Evolutionary conservation across 495 filamentous ascomycete species (phyloP), one percentile per base, ranked within the genome.

Genomic region (Podospora sp.): DNA sequence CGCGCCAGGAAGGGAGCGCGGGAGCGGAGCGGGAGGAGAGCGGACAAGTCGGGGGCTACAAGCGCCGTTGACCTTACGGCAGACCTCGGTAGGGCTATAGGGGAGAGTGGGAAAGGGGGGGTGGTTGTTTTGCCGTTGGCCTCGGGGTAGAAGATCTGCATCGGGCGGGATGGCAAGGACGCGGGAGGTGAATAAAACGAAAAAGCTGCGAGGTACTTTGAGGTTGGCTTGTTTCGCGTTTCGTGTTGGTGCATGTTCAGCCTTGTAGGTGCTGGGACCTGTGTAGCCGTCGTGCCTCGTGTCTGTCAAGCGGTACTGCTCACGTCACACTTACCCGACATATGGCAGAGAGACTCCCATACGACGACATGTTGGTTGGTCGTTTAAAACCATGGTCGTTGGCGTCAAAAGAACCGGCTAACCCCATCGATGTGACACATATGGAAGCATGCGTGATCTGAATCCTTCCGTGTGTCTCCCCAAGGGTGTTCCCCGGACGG

Each of bases 191-290:
- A 14, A 46, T 16, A 24, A 33, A 59, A n/a, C n/a, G n/a, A 25
- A 36, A 33, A 16, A 29, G 57, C 57, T 59, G 57, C 57, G n/a
- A 33, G 33, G 57, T 59, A 59, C 57, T 59, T 59, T 59, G 40
- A 46, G 40, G 40, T 46, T 46, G 40, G 16, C 40, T n/a, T 46
- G 40, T 46, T 46, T 46, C 40, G 40, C 14, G 16, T 46, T 46
- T 4, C 40, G 9, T 18, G 40, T 46, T 46, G 40, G 40, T 46
- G 40, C 40, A 2, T 46, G 18, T 21, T 59, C 57, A 59, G 57
- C 57, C 57, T 59, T 59, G 57, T 59, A 27, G 57, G 33, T 59
- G 25, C 33, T 29, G 26, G 57, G 26, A 18, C 12, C 14, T 46
- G 4, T 46, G 40, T 46, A 46, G 9, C 40, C 12, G 11, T 14